Conservation (phyloP, 2,329 filamentous ascomycete species). For the Cercospora nicotianae region DNA sequence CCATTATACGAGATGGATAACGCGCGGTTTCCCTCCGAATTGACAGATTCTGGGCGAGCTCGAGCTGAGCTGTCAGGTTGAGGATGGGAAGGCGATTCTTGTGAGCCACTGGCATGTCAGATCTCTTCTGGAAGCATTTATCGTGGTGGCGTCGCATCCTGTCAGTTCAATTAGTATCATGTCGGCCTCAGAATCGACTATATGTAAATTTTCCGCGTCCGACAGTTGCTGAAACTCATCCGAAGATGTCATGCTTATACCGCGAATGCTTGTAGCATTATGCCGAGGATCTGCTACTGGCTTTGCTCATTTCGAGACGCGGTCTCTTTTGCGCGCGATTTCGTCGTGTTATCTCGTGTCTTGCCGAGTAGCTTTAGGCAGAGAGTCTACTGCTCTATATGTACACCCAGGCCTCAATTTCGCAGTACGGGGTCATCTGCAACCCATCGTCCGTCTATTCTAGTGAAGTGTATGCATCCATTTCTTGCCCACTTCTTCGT, state of each 20-base stretch:
- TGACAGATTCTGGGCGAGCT: neutral
- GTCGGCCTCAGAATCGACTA: no score
- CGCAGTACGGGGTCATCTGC: neutral
- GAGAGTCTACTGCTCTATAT: neutral
- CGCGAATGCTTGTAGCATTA: no score
- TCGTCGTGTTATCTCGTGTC: neutral
- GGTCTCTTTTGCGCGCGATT: neutral
- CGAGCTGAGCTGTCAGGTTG: neutral
- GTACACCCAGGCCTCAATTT: neutral
- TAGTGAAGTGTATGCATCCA: slow-evolving; percentile 67
- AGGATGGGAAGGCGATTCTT: no score
- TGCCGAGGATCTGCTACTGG: neutral
- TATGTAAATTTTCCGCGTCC: no score
- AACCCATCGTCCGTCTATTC: slow-evolving; percentile 51
- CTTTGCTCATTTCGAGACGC: neutral
- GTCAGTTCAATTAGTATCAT: no score
- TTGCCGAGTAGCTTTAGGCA: neutral
- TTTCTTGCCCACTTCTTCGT: slow-evolving; percentile 52
- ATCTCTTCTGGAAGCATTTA: no score
- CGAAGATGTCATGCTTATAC: no score
- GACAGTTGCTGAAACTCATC: no score
- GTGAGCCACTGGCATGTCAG: no score
- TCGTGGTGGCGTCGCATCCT: no score
- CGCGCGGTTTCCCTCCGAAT: neutral
- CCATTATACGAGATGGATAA: neutral